These are phyloP conservation scores for Peronospora belbahrii DNA, from an alignment of 352 stramenopile species.

Conservation along the genomic window DNA sequence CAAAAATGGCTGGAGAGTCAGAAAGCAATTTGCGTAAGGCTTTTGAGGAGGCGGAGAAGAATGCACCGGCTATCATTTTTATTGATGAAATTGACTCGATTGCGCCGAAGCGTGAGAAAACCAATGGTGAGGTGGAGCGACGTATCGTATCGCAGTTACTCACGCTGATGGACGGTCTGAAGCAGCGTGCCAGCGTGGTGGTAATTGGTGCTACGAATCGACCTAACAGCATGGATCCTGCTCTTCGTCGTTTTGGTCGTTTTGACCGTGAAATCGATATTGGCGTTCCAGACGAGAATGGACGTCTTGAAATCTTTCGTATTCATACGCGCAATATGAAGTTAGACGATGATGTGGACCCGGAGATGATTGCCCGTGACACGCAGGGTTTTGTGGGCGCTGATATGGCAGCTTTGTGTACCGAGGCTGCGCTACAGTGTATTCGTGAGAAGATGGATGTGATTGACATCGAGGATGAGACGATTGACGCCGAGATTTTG, in stretches of 20 bases:
- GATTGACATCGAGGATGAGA: slow-evolving; percentile 99
- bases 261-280: slow-evolving; percentile 99
- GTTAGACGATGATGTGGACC: slow-evolving; percentile 98
- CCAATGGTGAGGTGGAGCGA: slow-evolving; percentile 97
- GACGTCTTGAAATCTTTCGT: slow-evolving; percentile 97
- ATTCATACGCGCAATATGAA: slow-evolving; percentile 99
- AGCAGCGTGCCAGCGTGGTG: slow-evolving; percentile 91
- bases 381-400: slow-evolving; percentile 99
- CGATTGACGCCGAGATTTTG: slow-evolving; percentile 98
- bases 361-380: slow-evolving; percentile 94
- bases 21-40: slow-evolving; percentile 93
- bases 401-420: slow-evolving; percentile 99
- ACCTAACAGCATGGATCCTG: slow-evolving; percentile 97
- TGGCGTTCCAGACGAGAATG: slow-evolving; percentile 98
- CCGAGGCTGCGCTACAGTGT: slow-evolving; percentile 96
- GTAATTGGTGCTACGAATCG: slow-evolving; percentile 99
- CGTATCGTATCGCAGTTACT: slow-evolving; percentile 98
- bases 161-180: slow-evolving; percentile 98
- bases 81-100: slow-evolving; percentile 99
- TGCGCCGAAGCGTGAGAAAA: slow-evolving; percentile 98
- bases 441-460: slow-evolving; percentile 99
- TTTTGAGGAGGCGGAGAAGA: slow-evolving; percentile 99
- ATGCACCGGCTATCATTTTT: slow-evolving; percentile 99
- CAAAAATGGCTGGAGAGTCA: slow-evolving; percentile 93
- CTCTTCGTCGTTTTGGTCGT: slow-evolving; percentile 96